phyloP scores from a whole-genome alignment of 805 yeast species.

The Ogataea haglerorum region DNA sequence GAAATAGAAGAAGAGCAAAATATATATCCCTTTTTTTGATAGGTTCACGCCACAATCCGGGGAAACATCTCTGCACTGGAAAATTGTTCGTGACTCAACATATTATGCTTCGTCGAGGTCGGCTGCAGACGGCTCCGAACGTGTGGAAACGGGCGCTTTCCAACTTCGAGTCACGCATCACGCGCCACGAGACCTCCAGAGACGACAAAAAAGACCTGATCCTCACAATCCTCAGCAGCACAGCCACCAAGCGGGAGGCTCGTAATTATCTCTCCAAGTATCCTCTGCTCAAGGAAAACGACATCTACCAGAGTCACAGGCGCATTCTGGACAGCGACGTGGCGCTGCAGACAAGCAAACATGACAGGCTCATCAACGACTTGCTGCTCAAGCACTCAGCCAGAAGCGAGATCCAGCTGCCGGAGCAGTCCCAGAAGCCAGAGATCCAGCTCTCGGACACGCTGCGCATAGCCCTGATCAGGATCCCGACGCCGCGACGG shows the following conservation, averaged over 20 bases:
- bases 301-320: slow-evolving; percentile 28
- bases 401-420: slow-evolving; percentile 7
- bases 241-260: slow-evolving; percentile 94
- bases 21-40: not conserved
- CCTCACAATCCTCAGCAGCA: slow-evolving; percentile 79
- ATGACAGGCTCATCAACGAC: slow-evolving; percentile 33
- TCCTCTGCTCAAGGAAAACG: slow-evolving; percentile 38
- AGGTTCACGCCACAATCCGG: slow-evolving; percentile 11
- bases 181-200: slow-evolving; percentile 31
- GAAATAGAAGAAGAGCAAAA: not conserved
- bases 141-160: slow-evolving; percentile 10
- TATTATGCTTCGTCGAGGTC: not conserved
- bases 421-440: slow-evolving; percentile 9
- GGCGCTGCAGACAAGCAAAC: slow-evolving; percentile 22
- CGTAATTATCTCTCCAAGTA: slow-evolving; percentile 74
- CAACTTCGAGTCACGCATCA: slow-evolving; percentile 27
- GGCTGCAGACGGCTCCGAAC: not conserved
- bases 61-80: slow-evolving; percentile 5
- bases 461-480: slow-evolving; percentile 54
- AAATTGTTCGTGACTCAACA: not conserved
- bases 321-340: slow-evolving; percentile 11
- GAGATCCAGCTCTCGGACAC: slow-evolving; percentile 35
- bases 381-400: slow-evolving; percentile 23
- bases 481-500: slow-evolving; percentile 40
- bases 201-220: slow-evolving; percentile 64